Base-by-base conservation (phyloP, 129 eudicot species). In the Escallonia herrerae region DNA sequence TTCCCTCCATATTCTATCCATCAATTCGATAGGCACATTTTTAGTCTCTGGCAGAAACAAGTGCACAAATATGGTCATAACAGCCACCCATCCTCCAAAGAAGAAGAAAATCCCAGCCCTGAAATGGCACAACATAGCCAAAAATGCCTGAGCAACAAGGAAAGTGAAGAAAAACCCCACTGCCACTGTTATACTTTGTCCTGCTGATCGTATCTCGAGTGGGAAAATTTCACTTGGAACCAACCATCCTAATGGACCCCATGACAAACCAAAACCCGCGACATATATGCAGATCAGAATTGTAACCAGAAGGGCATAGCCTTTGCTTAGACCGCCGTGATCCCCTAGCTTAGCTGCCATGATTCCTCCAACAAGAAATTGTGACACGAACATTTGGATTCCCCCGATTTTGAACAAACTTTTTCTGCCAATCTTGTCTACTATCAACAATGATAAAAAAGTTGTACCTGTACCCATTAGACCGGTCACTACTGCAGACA, bases 241-340 rank as follows among this genome's bases (percentile, higher is more conserved):
- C 8, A 83, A 10, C 84, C 82, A 83, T 39, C 89, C 89, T 58
- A 83, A 63, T 33, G 89, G 89, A 1, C 89, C 89, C 89, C 89
- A 83, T 4, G 89, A 83, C 66, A 63, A 53, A 13, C 77, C 75
- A 13, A 79, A 83, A 15, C 82, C 89, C 39, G 84, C 72, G 41
- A 72, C 82, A 62, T 83, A 79, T 2, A 67, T 14, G 7, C 78
- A 77, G 7, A 82, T 70, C 57, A 82, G 59, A 5, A 71, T 37
- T 68, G 73, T 40, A 39, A 78, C 73, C 14, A 38, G 3, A 40
- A 70, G 7, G 6, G 69, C 64, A 40, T 68, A 72, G 2, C 66
- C 76, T 63, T 63, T 76, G 15, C 67, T 67, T n/a, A 76, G 10
- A 1, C 56, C 76, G 9, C 85, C 85, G 7, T 72, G 79, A 57